Conservation (phyloP, 352 stramenopile species). For the Phytophthora europaea region DNA sequence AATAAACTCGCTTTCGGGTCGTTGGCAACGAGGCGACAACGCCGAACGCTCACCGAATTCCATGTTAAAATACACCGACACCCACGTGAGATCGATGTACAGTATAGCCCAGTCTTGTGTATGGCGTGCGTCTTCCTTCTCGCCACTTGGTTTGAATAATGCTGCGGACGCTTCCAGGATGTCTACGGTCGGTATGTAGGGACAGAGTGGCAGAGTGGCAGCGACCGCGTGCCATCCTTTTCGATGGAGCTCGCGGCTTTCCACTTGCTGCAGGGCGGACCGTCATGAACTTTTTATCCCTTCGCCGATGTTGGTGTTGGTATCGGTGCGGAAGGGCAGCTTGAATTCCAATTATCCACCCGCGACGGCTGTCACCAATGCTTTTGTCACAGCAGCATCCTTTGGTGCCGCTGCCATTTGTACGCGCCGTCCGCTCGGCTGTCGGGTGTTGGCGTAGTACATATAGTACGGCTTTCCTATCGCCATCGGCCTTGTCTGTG, state of each 20-base stretch:
- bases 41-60: slow-evolving; percentile 23
- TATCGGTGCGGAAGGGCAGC: not conserved
- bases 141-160: not conserved
- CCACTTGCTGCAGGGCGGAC: slow-evolving; percentile 29
- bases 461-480: not conserved
- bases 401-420: not conserved
- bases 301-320: not conserved
- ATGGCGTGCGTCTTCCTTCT: not conserved
- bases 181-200: not conserved
- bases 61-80: not conserved
- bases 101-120: no score
- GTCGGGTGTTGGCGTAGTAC: not conserved
- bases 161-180: not conserved
- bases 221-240: slow-evolving; percentile 14
- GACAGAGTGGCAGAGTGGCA: not conserved
- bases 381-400: slow-evolving; percentile 3
- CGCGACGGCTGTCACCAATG: not conserved
- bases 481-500: slow-evolving; percentile 21
- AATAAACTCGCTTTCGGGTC: slow-evolving; percentile 13
- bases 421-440: not conserved
- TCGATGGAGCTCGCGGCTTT: slow-evolving; percentile 18
- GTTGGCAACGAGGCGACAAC: slow-evolving; percentile 2
- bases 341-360: not conserved
- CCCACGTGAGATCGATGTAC: not conserved
- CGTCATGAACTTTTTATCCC: slow-evolving; percentile 23